Base-by-base conservation (phyloP, 352 stramenopile species). In the Phytophthora sp. region DNA sequence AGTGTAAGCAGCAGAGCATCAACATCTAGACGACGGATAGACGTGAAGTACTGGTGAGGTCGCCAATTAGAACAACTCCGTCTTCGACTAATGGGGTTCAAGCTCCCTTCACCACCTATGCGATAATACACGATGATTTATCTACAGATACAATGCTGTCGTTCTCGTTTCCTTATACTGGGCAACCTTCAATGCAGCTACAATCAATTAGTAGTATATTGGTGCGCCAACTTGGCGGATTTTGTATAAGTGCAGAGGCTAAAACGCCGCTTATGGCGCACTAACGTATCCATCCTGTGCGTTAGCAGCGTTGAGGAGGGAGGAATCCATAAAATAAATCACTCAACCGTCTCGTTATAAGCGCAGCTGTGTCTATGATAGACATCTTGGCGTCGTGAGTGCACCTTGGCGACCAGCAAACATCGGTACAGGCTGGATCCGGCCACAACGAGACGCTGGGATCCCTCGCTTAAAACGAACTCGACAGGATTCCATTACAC, bases 1-100 rank as follows among this genome's bases (percentile, higher is more conserved):
- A 84, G 74, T 94, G 86, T 80, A 93, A 96, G 73, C 78, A 90
- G 65, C 77, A 93, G 65, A 82, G 72, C 61, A 64, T 75, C 13
- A 86, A 78, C 70, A 41, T 89, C 67, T 90, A 80, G 74, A 46
- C 29, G 12, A 41, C 21, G 3, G 24, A 47, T 51, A 52, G 38
- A 71, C 11, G 6, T 15, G 33, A n/a, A 29, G 13, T 31, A 42
- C n/a, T n/a, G n/a, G n/a, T n/a, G n/a, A n/a, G n/a, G n/a, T n/a
- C n/a, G n/a, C n/a, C n/a, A n/a, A n/a, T n/a, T n/a, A n/a, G n/a
- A 16, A 20, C 23, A 23, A 4, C 36, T 24, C 23, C 4, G 9
- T n/a, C 31, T 38, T 38, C 16, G 16, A 38, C 31, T 11, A 15
- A 38, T 5, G 16, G 31, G 31, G 4, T 3, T 38, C 31, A n/a